Evolutionary conservation across 495 filamentous ascomycete species (phyloP).

Genomic region (Parathielavia appendiculata): DNA sequence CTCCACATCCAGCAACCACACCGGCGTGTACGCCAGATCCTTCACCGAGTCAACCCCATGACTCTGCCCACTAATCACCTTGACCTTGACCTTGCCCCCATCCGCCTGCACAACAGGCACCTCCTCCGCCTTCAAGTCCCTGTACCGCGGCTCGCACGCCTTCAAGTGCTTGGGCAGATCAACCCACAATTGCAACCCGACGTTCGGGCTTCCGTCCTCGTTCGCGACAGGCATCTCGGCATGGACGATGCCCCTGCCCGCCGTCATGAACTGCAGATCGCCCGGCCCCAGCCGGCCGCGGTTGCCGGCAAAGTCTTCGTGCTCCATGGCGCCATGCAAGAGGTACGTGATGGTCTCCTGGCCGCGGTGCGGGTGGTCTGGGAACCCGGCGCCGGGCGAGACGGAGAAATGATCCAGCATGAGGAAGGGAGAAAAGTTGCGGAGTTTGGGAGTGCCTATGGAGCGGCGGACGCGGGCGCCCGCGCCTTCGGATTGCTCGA

Average conservation of each 20-base stretch:
- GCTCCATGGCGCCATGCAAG: slow-evolving; percentile 76
- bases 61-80: slow-evolving; percentile 81
- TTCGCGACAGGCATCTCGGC: slow-evolving; percentile 85
- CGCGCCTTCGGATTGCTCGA: slow-evolving; percentile 84
- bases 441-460: slow-evolving; percentile 76
- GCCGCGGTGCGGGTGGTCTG: slow-evolving; percentile 41
- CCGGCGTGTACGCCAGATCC: slow-evolving; percentile 89
- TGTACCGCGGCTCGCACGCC: slow-evolving; percentile 83
- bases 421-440: slow-evolving; percentile 88
- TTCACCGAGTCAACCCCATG: slow-evolving; percentile 81
- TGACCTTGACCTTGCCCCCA: slow-evolving; percentile 67
- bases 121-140: slow-evolving; percentile 71
- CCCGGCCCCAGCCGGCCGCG: slow-evolving; percentile 77
- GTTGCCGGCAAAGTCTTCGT: slow-evolving; percentile 93
- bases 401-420: slow-evolving; percentile 96
- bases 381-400: slow-evolving; percentile 64
- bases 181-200: slow-evolving; percentile 93
- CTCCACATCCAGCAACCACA: slow-evolving; percentile 87
- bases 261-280: slow-evolving; percentile 97
- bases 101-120: slow-evolving; percentile 68
- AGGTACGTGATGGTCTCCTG: slow-evolving; percentile 89
- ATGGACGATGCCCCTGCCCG: slow-evolving; percentile 87
- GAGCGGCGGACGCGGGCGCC: slow-evolving; percentile 84
- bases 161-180: slow-evolving; percentile 81
- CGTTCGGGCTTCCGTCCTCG: slow-evolving; percentile 66